Percentiles rank a stretch among this genome's conserved stretches.
These are phyloP conservation scores for Candida andamanensis DNA, from an alignment of 805 yeast species.

Conservation along the genomic window DNA sequence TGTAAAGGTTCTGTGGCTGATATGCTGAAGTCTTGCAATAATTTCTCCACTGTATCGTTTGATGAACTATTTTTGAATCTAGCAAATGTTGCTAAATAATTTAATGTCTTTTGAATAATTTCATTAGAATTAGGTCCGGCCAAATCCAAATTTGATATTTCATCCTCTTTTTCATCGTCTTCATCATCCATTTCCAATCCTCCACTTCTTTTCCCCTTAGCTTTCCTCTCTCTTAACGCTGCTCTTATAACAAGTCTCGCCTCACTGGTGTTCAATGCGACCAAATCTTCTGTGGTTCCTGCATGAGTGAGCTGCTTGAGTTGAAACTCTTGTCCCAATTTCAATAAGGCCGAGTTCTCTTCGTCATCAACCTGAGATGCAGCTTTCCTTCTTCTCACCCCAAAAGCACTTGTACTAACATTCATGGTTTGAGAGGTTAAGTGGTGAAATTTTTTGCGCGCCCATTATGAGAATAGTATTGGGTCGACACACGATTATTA, in stretches of 20 bases:
- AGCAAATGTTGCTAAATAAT: constrained; percentile 78
- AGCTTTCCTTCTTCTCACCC: constrained; percentile 69
- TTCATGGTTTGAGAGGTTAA: constrained; percentile 50
- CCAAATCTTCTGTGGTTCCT: constrained; percentile 71
- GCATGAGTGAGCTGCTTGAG: constrained; percentile 73
- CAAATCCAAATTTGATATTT: constrained; percentile 41
- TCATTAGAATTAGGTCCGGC: constrained; percentile 77
- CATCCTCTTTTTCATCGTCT: constrained; percentile 37
- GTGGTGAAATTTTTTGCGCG: too few relatives aligned
- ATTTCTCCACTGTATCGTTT: constrained; percentile 86
- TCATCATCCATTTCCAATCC: constrained; percentile 23
- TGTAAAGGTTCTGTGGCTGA: constrained; percentile 56
- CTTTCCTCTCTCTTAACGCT: constrained; percentile 64
- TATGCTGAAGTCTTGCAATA: constrained; percentile 63
- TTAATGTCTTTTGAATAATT: constrained; percentile 86
- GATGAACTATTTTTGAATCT: constrained; percentile 91
- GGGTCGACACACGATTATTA: neutral
- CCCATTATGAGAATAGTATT: neutral
- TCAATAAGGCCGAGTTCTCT: constrained; percentile 83
- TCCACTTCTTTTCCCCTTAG: constrained; percentile 32
- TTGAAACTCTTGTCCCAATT: constrained; percentile 91
- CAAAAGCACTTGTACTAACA: constrained; percentile 82
- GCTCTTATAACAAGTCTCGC: constrained; percentile 87
- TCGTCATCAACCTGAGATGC: constrained; percentile 70
- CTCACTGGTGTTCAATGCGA: constrained; percentile 84